A percentile compares a stretch with the other conserved stretches of the same genome.
Evolutionary conservation across 768 basidiomycete species (phyloP).

Genomic region (Agrocybe pediades): DNA sequence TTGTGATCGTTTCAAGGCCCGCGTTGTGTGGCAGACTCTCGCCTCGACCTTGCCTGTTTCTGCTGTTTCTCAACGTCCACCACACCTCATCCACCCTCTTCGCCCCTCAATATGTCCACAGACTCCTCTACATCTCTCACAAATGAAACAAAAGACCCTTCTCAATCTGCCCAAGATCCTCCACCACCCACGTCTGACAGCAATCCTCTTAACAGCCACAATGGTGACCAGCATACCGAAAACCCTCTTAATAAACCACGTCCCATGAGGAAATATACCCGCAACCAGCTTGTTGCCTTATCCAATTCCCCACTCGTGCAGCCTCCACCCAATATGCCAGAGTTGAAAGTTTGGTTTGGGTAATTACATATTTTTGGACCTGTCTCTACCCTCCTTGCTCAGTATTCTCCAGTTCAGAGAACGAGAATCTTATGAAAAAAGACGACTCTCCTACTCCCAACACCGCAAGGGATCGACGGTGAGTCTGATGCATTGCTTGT

Average conservation of each 20-base stretch:
- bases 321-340: conserved; percentile 75
- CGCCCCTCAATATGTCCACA: conserved; percentile 19
- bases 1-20: conserved; percentile 43
- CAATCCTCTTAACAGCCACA: conserved; percentile 18
- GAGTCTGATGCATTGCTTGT: conserved; percentile 11
- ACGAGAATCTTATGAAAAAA: conserved; percentile 63
- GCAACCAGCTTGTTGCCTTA: conserved; percentile 66
- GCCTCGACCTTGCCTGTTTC: conserved; percentile 11
- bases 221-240: conserved; percentile 21
- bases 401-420: conserved; percentile 47
- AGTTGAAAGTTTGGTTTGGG: conserved; percentile 89
- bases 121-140: conserved; percentile 9
- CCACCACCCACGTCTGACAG: conserved; percentile 17
- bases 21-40: conserved; percentile 24
- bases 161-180: conserved; percentile 16
- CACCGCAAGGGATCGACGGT: conserved; percentile 72
- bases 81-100: conserved; percentile 12
- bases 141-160: conserved; percentile 3
- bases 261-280: conserved; percentile 68
- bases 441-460: conserved; percentile 64
- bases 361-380: conserved; percentile 37
- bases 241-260: conserved; percentile 33
- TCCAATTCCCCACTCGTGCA: conserved; percentile 76
- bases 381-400: conserved; percentile 25
- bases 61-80: conserved; percentile 20